Evolutionary conservation across 2,329 filamentous ascomycete species (phyloP), one percentile per base, ranked within the genome.

Genomic region (Fusarium longipes): DNA sequence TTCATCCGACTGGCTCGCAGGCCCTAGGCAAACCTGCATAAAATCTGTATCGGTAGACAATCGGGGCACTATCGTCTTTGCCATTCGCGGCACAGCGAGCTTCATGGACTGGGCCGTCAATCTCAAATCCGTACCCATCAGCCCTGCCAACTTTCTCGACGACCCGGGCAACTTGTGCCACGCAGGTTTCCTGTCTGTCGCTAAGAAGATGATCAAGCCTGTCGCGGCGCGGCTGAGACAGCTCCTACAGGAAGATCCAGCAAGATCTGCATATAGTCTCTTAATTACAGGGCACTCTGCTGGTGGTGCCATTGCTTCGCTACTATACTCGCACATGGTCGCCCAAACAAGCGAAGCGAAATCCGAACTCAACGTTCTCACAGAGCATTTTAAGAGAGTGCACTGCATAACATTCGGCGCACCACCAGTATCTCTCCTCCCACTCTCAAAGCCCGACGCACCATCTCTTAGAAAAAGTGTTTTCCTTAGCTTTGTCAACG

Each of bases 71-170:
- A 90, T 97, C 55, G 90, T 96, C 12, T 92, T 97, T 72, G 92
- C 93, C 15, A 92, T 97, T 64, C 87, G 93, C 20, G 93, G 93
- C 20, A 93, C 89, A 1, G 88, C 92, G 24, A 91, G 87, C 8
- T 91, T 96, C 70, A 88, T 91, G 81, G 93, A 97, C 78, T 97
- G 93, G 93, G 86, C 91, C 3, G 91, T 96, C 43, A 96, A 97
- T 76, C 84, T 96, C 53, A 87, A 91, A 48, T 86, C 86, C 2
- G 87, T 85, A 0, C 92, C 92, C 0, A 82, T 85, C 0, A 83
- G 87, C 2, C 92, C 93, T 0, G 75, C 74, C 0, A 87, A 86
- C 2, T 96, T 96, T 74, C 82, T 97, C 25, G 93, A 96, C 73
- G 93, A 96, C 70, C 77, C 83, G 0, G 88, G 87, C 17, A 96